These are phyloP conservation scores for Mixia osmundae DNA, from an alignment of 1,284 basidiomycete genomes.

Conservation along the genomic window DNA sequence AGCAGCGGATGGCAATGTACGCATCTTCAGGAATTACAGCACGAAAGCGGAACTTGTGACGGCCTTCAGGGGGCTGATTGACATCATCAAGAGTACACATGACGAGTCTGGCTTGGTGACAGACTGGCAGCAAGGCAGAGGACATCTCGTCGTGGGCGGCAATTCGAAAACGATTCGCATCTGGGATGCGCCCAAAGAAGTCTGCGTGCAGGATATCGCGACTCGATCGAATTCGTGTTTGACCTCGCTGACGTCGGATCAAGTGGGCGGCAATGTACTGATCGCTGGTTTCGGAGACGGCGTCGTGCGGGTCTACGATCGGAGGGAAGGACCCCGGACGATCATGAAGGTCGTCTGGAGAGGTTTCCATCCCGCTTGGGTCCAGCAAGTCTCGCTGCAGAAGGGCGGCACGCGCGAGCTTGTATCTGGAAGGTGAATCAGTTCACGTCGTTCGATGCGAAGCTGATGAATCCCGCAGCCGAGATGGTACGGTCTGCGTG, in stretches of 20 bases:
- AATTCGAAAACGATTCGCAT: slow-evolving; percentile 71
- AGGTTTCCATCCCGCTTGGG: slow-evolving; percentile 61
- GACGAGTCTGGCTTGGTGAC: slow-evolving; percentile 51
- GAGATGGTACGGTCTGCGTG: slow-evolving; percentile 71
- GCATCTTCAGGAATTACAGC: slow-evolving; percentile 69
- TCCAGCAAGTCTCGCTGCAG: slow-evolving; percentile 75
- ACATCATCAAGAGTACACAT: slow-evolving; percentile 35
- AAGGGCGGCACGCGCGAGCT: slow-evolving; percentile 47
- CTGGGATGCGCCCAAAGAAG: slow-evolving; percentile 89
- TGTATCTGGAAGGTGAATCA: slow-evolving; percentile 60
- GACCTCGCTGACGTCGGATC: slow-evolving; percentile 62
- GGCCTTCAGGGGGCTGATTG: slow-evolving; percentile 71
- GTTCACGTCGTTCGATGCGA: neutral
- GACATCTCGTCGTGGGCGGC: slow-evolving; percentile 65
- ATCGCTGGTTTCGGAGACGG: slow-evolving; percentile 86
- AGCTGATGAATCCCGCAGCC: slow-evolving; percentile 27
- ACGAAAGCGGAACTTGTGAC: slow-evolving; percentile 55
- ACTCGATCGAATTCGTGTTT: slow-evolving; percentile 77
- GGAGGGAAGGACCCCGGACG: slow-evolving; percentile 57
- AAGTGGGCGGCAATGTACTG: slow-evolving; percentile 53
- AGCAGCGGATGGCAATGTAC: slow-evolving; percentile 68
- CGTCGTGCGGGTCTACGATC: slow-evolving; percentile 71
- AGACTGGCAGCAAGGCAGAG: slow-evolving; percentile 81
- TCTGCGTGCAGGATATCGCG: slow-evolving; percentile 51
- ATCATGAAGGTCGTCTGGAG: slow-evolving; percentile 60